phyloP scores from a whole-genome alignment of 2,329 filamentous ascomycete species.

The Trichoderma sp. region DNA sequence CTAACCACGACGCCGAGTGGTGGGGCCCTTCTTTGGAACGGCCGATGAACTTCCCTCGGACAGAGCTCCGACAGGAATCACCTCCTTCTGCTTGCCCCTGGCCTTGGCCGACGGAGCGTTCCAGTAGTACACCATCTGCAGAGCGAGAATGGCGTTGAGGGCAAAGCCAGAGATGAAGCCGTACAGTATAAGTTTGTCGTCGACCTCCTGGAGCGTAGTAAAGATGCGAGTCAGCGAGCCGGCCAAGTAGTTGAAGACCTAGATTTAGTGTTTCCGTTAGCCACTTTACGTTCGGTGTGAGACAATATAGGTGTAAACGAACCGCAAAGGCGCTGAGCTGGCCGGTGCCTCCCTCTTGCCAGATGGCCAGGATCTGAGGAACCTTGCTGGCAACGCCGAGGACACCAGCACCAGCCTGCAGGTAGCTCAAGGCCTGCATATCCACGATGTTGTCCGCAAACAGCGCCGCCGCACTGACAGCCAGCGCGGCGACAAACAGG shows the following conservation, averaged over 20 bases:
- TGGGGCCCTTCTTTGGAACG: constrained; percentile 43
- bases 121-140: constrained; percentile 97
- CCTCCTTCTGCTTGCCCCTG: constrained; percentile 42
- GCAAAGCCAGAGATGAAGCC: constrained; percentile 87
- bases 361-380: constrained; percentile 88
- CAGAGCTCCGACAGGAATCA: constrained; percentile 29
- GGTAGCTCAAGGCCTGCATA: constrained; percentile 64
- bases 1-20: constrained; percentile 45
- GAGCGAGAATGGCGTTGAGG: constrained; percentile 83
- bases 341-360: constrained; percentile 80
- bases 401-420: constrained; percentile 81
- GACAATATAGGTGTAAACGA: background rate
- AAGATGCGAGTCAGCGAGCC: constrained; percentile 94
- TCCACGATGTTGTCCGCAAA: constrained; percentile 66
- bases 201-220: constrained; percentile 94
- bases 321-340: constrained; percentile 96
- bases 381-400: constrained; percentile 87
- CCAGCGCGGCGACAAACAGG: constrained; percentile 74
- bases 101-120: constrained; percentile 59
- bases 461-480: constrained; percentile 65
- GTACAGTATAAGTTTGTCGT: constrained; percentile 94
- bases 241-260: constrained; percentile 98
- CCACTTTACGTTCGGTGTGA: background rate
- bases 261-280: constrained; percentile 7
- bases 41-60: constrained; percentile 29